These are phyloP conservation scores for Yueomyces sp. DNA, from an alignment of 805 yeast species.

Conservation along the genomic window DNA sequence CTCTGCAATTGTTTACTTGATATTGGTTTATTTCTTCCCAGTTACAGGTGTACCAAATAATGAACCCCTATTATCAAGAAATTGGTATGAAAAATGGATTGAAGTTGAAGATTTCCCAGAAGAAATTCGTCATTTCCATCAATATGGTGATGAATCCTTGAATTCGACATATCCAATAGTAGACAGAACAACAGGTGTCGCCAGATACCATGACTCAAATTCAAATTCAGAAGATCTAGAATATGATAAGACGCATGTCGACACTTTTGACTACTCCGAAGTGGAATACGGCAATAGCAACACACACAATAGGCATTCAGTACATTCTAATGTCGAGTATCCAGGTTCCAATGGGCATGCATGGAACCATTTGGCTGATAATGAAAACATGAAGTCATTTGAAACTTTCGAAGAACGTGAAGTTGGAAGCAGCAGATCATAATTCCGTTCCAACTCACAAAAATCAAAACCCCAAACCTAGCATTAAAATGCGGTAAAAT, in stretches of 20 bases:
- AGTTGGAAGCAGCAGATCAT: not conserved
- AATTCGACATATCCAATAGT: not conserved
- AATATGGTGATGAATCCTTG: conserved; percentile 2
- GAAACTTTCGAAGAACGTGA: not conserved
- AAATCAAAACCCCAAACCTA: too few relatives aligned
- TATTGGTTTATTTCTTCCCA: conserved; percentile 42
- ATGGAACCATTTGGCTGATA: not conserved
- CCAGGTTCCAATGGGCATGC: not conserved
- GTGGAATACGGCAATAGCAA: too few relatives aligned
- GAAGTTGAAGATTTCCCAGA: conserved; percentile 53
- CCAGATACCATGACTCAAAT: not conserved
- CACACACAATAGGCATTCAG: too few relatives aligned
- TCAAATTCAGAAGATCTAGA: not conserved
- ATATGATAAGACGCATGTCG: too few relatives aligned
- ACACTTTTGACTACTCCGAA: too few relatives aligned
- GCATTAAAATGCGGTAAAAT: too few relatives aligned
- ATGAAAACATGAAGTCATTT: not conserved
- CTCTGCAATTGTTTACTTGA: conserved; percentile 41
- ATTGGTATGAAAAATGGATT: conserved; percentile 48
- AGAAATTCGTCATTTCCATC: conserved; percentile 12
- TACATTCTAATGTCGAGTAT: too few relatives aligned
- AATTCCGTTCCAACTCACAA: too few relatives aligned
- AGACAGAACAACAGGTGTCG: not conserved
- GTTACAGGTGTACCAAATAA: conserved; percentile 31
- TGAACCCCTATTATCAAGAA: conserved; percentile 27